Base-by-base conservation (phyloP, 768 basidiomycete species). In the Pleurotus citrinopileatus region DNA sequence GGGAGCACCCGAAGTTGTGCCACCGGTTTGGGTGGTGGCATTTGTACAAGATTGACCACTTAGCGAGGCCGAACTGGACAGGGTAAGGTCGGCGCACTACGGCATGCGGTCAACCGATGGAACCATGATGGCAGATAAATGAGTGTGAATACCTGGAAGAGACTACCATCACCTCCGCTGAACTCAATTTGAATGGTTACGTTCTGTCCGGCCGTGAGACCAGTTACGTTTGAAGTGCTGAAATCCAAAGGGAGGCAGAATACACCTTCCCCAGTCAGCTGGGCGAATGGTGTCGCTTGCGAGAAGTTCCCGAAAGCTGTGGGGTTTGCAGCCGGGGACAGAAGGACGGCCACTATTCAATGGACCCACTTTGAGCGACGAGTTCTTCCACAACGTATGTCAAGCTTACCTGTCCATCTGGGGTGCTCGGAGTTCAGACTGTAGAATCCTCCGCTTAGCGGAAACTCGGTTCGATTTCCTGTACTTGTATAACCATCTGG, bases 21-120 rank as follows among this genome's bases (percentile, higher is more conserved):
- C n/a, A 34, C 25, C 58, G 13, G 36, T 52, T 20, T 50, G 43
- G 20, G 54, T 59, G 51, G 70, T 72, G 25, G 66, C 68, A 57
- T 75, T 73, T 9, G 60, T 57, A 59, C 75, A 76, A 42, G 65
- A 63, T 40, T 40, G 27, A 72, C 63, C 53, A 71, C 28, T 77
- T 70, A 1, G 83, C 75, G 27, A 82, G 70, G 74, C 73, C 61
- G 65, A 77, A 17, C 71, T 77, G 37, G 83, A 78, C 27, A 95
- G 71, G 17, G 85, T 84, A 60, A 94, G 66, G 69, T 94, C 93
- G 32, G 92, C 79, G 63, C 91, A 94, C 87, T 93, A 46, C 8
- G 3, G 19, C 43, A 13, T 45, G 34, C 13, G n/a, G n/a, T n/a
- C n/a, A n/a, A n/a, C n/a, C n/a, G n/a, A n/a, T n/a, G n/a, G n/a